Evolutionary conservation across 192 early-diverging fungal species (phyloP).

Genomic region (Chytriomyces sp.): DNA sequence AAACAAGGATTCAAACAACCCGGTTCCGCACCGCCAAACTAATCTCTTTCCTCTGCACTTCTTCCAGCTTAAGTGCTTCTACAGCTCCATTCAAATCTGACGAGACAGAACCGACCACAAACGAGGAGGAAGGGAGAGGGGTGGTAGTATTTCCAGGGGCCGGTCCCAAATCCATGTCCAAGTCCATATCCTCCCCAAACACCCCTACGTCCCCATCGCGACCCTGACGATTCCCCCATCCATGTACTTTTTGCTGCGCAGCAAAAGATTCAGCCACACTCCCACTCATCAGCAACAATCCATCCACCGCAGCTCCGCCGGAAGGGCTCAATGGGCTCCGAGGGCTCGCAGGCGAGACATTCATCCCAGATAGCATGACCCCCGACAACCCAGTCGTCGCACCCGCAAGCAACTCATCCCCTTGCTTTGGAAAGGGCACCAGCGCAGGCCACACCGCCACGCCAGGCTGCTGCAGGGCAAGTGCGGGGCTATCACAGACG

Average conservation of each 20-base stretch:
- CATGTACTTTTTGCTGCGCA: neutral
- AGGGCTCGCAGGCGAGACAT: neutral
- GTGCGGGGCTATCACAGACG: neutral
- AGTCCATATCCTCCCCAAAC: neutral
- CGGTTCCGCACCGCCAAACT: slow-evolving; percentile 25
- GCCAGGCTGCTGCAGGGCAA: neutral
- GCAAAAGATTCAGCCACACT: neutral
- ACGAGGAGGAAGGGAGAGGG: neutral
- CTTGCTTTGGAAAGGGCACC: neutral
- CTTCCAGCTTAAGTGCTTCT: slow-evolving; percentile 17
- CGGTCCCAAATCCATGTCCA: neutral
- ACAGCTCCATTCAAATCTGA: slow-evolving; percentile 20
- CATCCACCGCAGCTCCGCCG: neutral
- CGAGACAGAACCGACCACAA: slow-evolving; percentile 7
- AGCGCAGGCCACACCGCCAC: neutral
- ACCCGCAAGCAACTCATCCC: neutral
- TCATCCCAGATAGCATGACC: neutral
- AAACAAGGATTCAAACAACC: slow-evolving; percentile 5
- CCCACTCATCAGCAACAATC: neutral
- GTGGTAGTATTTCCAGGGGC: neutral
- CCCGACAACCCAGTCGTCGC: neutral
- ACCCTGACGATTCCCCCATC: neutral
- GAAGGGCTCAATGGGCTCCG: neutral
- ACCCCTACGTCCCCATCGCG: neutral
- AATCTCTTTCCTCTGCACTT: slow-evolving; percentile 7